Base-by-base conservation (phyloP, 2,329 filamentous ascomycete genomes). In the Sphaerulina vaccinii region DNA sequence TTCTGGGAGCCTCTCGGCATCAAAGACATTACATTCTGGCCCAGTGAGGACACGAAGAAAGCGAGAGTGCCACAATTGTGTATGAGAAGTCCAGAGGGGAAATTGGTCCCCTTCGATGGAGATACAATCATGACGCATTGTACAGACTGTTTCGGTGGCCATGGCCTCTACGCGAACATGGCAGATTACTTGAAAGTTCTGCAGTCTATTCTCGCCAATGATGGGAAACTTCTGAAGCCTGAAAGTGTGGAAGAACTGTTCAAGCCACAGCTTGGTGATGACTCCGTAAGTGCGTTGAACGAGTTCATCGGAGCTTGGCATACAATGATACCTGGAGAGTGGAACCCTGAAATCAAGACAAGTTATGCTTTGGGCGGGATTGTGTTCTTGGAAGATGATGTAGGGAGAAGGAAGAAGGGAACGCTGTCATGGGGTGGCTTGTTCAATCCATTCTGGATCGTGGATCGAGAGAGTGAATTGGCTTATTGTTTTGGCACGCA, bases 1-100 rank as follows among this genome's bases (percentile, higher is more conserved):
- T 73, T 81, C 15, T 77, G 71, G 55, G 63, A 62, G 0, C 76
- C 75, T 1, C 66, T 82, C 1, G 71, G 70, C 10, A 71, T 78
- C 36, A 60, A 52, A 3, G 57, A 54, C 2, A 61, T 68, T 11
- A 67, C 65, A 0, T 71, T 69, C 47, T 68, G 58, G 52, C 66
- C 66, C 0, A 29, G 52, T 5, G 39, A 54, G 21, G 32, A 57
- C 2, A 47, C 44, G 2, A 57, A 57, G 15, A 58, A 57, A 11
- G 51, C 32, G 2, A 53, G 55, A 21, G 51, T 59, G 2, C 62
- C 66, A 7, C 46, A 52, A 3, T 51, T 70, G 2, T 54, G 53
- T 1, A 29, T 56, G 2, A 59, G 67, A 29, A 56, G 33, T 4
- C 39, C 49, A 3, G 56, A 59, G 3, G 62, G 61, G 7, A 53